Percentiles rank a stretch among this genome's conserved stretches.
phyloP scores from a whole-genome alignment of 768 basidiomycete genomes.

The Tulasnella calospora region DNA sequence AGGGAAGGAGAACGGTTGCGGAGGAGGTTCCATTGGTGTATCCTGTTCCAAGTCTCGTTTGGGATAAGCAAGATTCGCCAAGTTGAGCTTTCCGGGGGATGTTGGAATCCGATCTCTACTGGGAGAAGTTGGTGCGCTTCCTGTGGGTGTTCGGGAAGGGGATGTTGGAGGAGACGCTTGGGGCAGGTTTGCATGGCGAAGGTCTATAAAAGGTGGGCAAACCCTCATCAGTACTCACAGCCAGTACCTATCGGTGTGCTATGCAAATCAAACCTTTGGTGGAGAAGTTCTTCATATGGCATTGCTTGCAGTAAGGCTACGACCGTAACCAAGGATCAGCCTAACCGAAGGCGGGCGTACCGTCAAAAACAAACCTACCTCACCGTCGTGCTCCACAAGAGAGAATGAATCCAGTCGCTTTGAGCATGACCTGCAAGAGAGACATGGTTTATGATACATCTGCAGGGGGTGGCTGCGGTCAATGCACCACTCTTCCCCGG shows the following conservation, averaged over 20 bases:
- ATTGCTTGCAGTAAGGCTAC: constrained; percentile 60
- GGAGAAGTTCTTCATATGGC: constrained; percentile 75
- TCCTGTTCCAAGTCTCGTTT: constrained; percentile 20
- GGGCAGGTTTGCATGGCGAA: constrained; percentile 31
- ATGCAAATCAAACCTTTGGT: constrained; percentile 38
- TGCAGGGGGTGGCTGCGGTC: constrained; percentile 33
- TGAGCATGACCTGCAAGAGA: constrained; percentile 69
- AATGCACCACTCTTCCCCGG: constrained; percentile 14
- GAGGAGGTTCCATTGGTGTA: constrained; percentile 5
- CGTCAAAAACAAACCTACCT: constrained; percentile 46
- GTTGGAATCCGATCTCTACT: constrained; percentile 8
- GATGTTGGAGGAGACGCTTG: constrained; percentile 26
- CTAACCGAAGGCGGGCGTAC: not conserved
- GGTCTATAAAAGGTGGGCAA: constrained; percentile 26
- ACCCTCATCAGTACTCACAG: constrained; percentile 48
- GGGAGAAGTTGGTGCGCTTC: constrained; percentile 4
- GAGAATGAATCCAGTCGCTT: constrained; percentile 73
- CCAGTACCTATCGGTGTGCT: constrained; percentile 54
- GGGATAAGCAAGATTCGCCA: constrained; percentile 17
- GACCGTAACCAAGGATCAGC: not conserved
- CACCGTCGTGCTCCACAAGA: constrained; percentile 75
- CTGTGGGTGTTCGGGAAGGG: not conserved
- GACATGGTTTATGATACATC: constrained; percentile 82
- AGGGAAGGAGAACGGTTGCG: constrained; percentile 13
- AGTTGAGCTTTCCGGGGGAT: constrained; percentile 24